These are phyloP conservation scores for Sporothrix globosa DNA, from an alignment of 2,329 filamentous ascomycete genomes.

Conservation along the genomic window DNA sequence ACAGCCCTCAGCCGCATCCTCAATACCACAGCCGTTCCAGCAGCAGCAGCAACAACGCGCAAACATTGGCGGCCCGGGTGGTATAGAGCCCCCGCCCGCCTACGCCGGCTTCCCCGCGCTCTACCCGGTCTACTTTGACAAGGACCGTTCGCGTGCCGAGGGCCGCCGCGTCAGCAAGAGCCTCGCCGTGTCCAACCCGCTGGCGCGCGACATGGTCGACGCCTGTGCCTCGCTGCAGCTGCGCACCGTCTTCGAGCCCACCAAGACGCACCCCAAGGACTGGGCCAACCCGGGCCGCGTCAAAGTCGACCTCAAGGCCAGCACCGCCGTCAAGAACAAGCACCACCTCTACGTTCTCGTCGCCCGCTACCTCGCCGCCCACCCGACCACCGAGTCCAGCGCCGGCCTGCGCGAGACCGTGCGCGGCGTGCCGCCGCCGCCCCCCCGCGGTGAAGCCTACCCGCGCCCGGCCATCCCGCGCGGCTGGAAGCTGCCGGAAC, in stretches of 20 bases:
- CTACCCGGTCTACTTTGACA: slow-evolving; percentile 96
- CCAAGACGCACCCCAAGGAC: slow-evolving; percentile 92
- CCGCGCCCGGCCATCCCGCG: slow-evolving; percentile 75
- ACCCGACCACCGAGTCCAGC: slow-evolving; percentile 74
- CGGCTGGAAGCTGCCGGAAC: slow-evolving; percentile 86
- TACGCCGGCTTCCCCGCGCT: slow-evolving; percentile 84
- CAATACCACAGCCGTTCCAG: slow-evolving; percentile 26
- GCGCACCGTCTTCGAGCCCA: slow-evolving; percentile 80
- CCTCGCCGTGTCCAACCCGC: slow-evolving; percentile 78
- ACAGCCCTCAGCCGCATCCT: slow-evolving; percentile 33
- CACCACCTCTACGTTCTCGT: slow-evolving; percentile 86
- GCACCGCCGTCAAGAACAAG: slow-evolving; percentile 66
- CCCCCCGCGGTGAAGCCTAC: slow-evolving; percentile 66
- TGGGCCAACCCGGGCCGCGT: slow-evolving; percentile 96
- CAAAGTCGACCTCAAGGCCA: slow-evolving; percentile 64
- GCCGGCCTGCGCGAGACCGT: slow-evolving; percentile 73
- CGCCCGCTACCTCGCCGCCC: slow-evolving; percentile 70
- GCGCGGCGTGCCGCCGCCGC: slow-evolving; percentile 69
- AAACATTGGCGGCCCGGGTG: slow-evolving; percentile 37
- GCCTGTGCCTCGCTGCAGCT: slow-evolving; percentile 76
- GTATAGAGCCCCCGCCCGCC: slow-evolving; percentile 49
- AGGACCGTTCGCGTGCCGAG: slow-evolving; percentile 69
- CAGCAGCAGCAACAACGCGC: slow-evolving; percentile 32
- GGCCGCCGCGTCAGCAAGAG: slow-evolving; percentile 76
- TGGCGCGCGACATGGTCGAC: slow-evolving; percentile 85